Evolutionary conservation across 139 green algal species (phyloP), one percentile per base, ranked within the genome.

Genomic region (Micromonas commoda): DNA sequence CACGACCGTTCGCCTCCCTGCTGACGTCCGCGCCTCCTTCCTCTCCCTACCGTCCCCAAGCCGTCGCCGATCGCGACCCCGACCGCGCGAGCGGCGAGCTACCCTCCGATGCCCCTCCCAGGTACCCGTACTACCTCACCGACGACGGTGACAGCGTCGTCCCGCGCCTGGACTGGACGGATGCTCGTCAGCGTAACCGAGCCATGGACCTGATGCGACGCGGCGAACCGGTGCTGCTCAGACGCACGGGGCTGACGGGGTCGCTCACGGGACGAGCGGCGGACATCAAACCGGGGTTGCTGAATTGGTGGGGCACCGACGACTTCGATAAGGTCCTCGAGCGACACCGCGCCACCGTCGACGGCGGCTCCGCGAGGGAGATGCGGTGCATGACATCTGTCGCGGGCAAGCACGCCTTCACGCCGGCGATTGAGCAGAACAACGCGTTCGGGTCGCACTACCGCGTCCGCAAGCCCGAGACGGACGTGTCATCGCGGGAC

Each of bases 391-490:
- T n/a, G n/a, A n/a, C n/a, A n/a, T n/a, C n/a, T n/a, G n/a, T n/a
- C n/a, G n/a, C n/a, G n/a, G n/a, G n/a, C n/a, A n/a, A n/a, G n/a
- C n/a, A n/a, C n/a, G n/a, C n/a, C n/a, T 92, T 92, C 81, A 75
- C 90, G 1, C 51, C 82, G 20, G 77, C 26, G 29, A 85, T 90
- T 26, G 20, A 23, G 0, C 26, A 20, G 16, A 91, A 91, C 51
- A 93, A 93, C 70, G 51, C 81, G 0, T 87, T 81, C 20, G 88
- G 88, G 31, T 82, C 77, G 24, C 77, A 81, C 38, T 93, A 92
- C 78, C 83, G 91, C 61, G 67, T 93, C 5, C 60, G 88, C 0
- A 84, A 91, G 82, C 88, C 87, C 2, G 81, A 91, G 60, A 88
- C n/a, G n/a, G n/a, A n/a, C n/a, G n/a, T n/a, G n/a, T n/a, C n/a